Evolutionary conservation across 768 basidiomycete genomes (phyloP).

Genomic region (Rhodotorula babjevae): DNA sequence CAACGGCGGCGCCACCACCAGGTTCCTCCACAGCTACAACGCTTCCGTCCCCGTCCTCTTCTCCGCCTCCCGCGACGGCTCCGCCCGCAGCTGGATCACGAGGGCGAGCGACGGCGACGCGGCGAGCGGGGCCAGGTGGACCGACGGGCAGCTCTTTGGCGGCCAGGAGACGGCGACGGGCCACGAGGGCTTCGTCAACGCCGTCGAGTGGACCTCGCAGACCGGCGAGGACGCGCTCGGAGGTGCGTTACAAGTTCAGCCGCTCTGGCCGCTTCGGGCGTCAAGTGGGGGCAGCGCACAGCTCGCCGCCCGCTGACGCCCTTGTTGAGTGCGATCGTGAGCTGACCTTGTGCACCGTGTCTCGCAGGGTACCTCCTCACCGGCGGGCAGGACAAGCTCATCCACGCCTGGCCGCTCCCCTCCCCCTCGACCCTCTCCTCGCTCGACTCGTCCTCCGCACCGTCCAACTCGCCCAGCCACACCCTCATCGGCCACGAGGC

Average conservation of each 20-base stretch:
- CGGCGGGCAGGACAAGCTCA: constrained; percentile 80
- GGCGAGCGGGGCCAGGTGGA: constrained; percentile 3
- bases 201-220: constrained; percentile 27
- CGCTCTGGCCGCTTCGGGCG: not conserved
- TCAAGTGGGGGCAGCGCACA: not conserved
- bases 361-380: constrained; percentile 71
- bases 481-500: constrained; percentile 80
- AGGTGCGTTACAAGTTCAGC: not conserved
- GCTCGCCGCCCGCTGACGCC: too few species aligned
- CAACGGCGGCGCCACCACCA: not conserved
- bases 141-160: constrained; percentile 10
- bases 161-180: not conserved
- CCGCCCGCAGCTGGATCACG: not conserved
- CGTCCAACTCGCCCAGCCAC: constrained; percentile 68
- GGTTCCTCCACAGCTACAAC: constrained; percentile 2
- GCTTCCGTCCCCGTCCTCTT: constrained; percentile 8
- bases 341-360: not conserved
- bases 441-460: constrained; percentile 49
- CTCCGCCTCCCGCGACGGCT: constrained; percentile 4
- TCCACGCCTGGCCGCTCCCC: constrained; percentile 62
- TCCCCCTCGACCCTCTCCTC: constrained; percentile 49
- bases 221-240: not conserved
- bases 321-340: too few species aligned
- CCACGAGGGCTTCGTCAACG: constrained; percentile 35
- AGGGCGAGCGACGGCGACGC: not conserved